Percentiles rank a stretch among this genome's conserved stretches.
Evolutionary conservation across 495 filamentous ascomycete genomes (phyloP).

Genomic region (Daldinia concentrica): DNA sequence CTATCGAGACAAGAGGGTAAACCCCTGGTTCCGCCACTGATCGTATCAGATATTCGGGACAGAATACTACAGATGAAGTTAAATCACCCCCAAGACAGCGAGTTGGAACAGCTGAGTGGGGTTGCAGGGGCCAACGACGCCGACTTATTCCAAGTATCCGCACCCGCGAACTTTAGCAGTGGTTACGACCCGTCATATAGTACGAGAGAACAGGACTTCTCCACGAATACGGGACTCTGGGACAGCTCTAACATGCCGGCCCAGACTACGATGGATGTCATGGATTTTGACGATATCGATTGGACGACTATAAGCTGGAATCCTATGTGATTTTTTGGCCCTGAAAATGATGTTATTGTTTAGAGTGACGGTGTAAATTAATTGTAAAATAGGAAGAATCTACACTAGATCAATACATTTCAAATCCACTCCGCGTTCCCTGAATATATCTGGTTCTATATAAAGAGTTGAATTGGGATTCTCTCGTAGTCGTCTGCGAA

Average conservation of each 20-base stretch:
- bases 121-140: background rate
- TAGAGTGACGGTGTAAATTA: background rate
- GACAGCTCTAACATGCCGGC: background rate
- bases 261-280: background rate
- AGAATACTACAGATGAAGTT: background rate
- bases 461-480: background rate
- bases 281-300: background rate
- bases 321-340: background rate
- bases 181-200: background rate
- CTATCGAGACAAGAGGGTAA: background rate
- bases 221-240: background rate
- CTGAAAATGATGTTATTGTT: background rate
- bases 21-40: background rate
- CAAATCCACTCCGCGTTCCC: background rate
- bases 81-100: background rate
- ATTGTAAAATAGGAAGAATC: background rate
- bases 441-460: background rate
- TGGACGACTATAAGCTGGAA: background rate
- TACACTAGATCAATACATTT: conserved; percentile 1
- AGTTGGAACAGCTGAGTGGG: background rate
- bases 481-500: background rate
- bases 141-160: background rate
- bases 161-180: background rate
- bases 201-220: background rate
- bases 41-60: background rate